Conservation (phyloP, 2,329 filamentous ascomycete genomes). For the Epichloe gansuensis region DNA sequence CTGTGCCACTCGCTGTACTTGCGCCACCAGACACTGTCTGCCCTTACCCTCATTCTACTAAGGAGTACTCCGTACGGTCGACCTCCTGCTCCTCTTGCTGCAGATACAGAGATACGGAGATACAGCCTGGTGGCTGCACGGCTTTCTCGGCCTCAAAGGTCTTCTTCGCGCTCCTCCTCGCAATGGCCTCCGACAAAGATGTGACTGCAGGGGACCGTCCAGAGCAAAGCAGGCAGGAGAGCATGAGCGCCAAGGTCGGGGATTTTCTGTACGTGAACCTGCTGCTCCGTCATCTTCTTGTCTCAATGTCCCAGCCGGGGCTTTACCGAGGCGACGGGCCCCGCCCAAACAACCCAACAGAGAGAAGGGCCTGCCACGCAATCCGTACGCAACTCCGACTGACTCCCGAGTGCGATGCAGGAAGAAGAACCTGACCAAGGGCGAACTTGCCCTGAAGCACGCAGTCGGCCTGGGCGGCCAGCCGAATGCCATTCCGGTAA, state of each 20-base stretch:
- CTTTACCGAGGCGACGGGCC: too few species aligned
- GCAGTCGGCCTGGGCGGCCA: conserved; percentile 19
- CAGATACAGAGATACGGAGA: background rate
- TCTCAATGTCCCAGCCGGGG: background rate
- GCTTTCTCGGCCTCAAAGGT: background rate
- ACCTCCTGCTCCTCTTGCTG: too few species aligned
- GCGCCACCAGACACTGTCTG: background rate
- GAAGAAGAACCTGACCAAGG: conserved; percentile 21
- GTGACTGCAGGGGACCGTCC: background rate
- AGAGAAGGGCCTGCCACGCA: too few species aligned
- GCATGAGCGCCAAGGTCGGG: conserved; percentile 19
- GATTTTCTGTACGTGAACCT: conserved; percentile 20
- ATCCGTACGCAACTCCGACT: conserved; percentile 3
- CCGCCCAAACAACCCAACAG: too few species aligned
- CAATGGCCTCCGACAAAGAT: background rate
- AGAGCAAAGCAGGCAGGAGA: conserved; percentile 8
- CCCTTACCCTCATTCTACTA: too few species aligned
- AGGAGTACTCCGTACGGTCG: too few species aligned
- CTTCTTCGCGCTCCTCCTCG: background rate
- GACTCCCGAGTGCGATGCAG: conserved; percentile 6
- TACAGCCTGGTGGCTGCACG: background rate
- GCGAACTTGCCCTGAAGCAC: conserved; percentile 23
- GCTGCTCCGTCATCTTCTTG: background rate
- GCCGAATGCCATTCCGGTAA: conserved; percentile 20
- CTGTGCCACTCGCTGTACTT: too few species aligned